Evolutionary conservation across 176 grass and related monocot species (phyloP).

Genomic region (Bonia amplexicaulis): DNA sequence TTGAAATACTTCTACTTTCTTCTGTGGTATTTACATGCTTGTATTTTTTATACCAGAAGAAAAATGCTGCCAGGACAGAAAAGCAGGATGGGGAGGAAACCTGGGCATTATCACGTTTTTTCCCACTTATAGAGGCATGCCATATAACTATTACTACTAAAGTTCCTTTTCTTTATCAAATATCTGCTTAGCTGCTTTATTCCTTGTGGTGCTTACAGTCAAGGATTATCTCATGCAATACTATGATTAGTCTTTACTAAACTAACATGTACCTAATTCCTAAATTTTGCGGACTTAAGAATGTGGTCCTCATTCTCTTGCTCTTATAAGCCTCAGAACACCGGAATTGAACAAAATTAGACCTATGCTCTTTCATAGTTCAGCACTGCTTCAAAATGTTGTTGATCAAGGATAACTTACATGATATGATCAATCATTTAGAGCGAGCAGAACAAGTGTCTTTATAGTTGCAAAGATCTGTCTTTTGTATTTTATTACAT

Average conservation of each 20-base stretch:
- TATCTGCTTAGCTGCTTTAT: conserved; percentile 1
- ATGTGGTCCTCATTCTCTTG: not conserved
- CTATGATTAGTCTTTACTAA: not conserved
- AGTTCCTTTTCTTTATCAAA: conserved; percentile 7
- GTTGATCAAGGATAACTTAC: not conserved
- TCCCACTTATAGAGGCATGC: conserved; percentile 77
- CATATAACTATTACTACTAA: not conserved
- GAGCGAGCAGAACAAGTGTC: not conserved
- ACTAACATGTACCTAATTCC: not conserved
- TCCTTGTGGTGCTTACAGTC: not conserved
- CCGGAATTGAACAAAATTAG: not conserved
- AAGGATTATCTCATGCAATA: conserved; percentile 8
- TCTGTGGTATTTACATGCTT: conserved; percentile 29
- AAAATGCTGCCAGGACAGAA: conserved; percentile 77
- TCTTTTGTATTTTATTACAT: not conserved
- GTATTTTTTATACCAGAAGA: conserved; percentile 51
- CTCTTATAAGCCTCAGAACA: not conserved
- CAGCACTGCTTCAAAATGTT: not conserved
- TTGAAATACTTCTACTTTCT: conserved; percentile 6
- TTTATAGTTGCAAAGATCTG: not conserved
- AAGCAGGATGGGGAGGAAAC: conserved; percentile 60
- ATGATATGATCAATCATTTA: not conserved
- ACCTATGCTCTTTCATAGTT: not conserved
- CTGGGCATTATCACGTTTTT: conserved; percentile 83
- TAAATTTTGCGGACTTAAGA: not conserved